These are phyloP conservation scores for Coniochaeta pulveracea DNA, from an alignment of 2,329 filamentous ascomycete species.

Conservation along the genomic window DNA sequence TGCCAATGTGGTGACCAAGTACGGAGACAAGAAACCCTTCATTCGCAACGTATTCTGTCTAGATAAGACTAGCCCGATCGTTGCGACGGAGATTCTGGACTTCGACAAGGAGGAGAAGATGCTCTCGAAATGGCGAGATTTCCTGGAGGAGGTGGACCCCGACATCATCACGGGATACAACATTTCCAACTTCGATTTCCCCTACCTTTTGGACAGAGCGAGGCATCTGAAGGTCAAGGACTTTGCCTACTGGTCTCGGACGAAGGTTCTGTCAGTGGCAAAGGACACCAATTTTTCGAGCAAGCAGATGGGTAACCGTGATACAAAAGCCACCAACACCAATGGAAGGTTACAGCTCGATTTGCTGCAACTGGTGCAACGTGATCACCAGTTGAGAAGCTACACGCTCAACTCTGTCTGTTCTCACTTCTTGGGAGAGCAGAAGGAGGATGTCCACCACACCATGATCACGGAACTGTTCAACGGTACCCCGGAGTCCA, in stretches of 20 bases:
- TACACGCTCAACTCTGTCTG: slow-evolving; percentile 97
- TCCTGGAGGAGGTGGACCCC: slow-evolving; percentile 80
- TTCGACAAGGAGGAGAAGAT: slow-evolving; percentile 76
- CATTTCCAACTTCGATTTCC: slow-evolving; percentile 97
- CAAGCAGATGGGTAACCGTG: slow-evolving; percentile 96
- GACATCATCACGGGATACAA: slow-evolving; percentile 99
- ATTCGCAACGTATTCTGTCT: slow-evolving; percentile 94
- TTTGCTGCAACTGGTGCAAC: slow-evolving; percentile 84
- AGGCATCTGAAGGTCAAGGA: slow-evolving; percentile 66
- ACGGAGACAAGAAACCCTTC: slow-evolving; percentile 93
- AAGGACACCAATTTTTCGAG: slow-evolving; percentile 84
- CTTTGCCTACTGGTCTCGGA: slow-evolving; percentile 81
- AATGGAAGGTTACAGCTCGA: slow-evolving; percentile 90
- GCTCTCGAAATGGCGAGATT: slow-evolving; percentile 87
- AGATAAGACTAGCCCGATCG: slow-evolving; percentile 83
- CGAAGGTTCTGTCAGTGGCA: slow-evolving; percentile 55
- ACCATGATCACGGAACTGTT: slow-evolving; percentile 99
- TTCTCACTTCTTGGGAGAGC: slow-evolving; percentile 87
- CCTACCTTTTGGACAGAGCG: slow-evolving; percentile 83
- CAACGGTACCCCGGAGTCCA: slow-evolving; percentile 89
- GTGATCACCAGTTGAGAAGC: slow-evolving; percentile 89
- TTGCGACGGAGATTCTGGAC: slow-evolving; percentile 85
- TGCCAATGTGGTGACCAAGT: slow-evolving; percentile 86
- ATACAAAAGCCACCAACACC: slow-evolving; percentile 89
- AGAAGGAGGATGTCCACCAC: slow-evolving; percentile 97